Percentiles rank a stretch among this genome's conserved stretches.
Conservation (phyloP, 2,329 filamentous ascomycete genomes). For the Emydomyces testavorans region DNA sequence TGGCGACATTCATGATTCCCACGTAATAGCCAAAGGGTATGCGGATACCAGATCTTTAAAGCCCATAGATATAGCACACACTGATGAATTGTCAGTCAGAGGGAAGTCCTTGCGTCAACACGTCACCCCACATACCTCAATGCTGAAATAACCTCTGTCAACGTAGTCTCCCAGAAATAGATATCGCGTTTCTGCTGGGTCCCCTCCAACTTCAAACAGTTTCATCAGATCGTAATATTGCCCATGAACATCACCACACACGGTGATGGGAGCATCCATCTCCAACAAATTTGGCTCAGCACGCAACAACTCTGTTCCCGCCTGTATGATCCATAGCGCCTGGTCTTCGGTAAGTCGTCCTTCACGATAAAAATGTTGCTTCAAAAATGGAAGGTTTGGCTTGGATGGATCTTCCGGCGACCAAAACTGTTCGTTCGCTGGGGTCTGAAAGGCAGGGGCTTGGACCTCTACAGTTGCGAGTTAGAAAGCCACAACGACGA, state of each 20-base stretch:
- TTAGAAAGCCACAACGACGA: not conserved
- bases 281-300: conserved; percentile 91
- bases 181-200: conserved; percentile 91
- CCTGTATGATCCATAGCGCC: conserved; percentile 85
- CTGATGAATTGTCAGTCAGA: conserved; percentile 33
- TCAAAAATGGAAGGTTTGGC: conserved; percentile 86
- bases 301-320: conserved; percentile 75
- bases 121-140: conserved; percentile 51
- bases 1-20: conserved; percentile 98
- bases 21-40: conserved; percentile 90
- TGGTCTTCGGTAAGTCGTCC: conserved; percentile 94
- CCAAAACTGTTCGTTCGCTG: conserved; percentile 89
- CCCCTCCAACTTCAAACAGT: conserved; percentile 94
- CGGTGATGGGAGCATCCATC: conserved; percentile 98
- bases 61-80: conserved; percentile 97
- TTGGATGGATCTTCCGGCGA: conserved; percentile 74
- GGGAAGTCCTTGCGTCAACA: not conserved
- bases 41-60: conserved; percentile 97
- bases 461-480: conserved; percentile 63
- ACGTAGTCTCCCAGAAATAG: conserved; percentile 97
- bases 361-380: conserved; percentile 97
- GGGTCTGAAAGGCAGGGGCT: conserved; percentile 85
- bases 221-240: conserved; percentile 99
- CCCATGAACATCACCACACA: conserved; percentile 95
- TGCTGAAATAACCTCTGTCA: conserved; percentile 96